These are phyloP conservation scores for Vitis cinerea DNA, from an alignment of 164 flowering plant genomes.

Conservation along the genomic window DNA sequence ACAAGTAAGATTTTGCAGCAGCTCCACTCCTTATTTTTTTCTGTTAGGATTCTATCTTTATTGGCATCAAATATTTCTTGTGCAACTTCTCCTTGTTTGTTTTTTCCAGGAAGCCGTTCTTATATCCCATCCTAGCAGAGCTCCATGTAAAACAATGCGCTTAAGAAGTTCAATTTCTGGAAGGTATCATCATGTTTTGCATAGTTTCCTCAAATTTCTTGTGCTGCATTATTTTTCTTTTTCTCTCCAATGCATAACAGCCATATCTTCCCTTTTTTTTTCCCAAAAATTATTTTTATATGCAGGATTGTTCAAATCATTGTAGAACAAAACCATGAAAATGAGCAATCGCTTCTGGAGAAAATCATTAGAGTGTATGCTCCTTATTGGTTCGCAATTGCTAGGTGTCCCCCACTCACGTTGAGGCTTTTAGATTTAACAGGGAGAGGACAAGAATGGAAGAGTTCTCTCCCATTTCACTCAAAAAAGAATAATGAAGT, in stretches of 20 bases:
- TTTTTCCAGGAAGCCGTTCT: conserved; percentile 79
- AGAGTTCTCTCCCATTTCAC: conserved; percentile 42
- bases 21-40: not conserved
- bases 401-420: conserved; percentile 83
- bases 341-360: conserved; percentile 37
- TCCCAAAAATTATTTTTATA: conserved; percentile 3
- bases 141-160: conserved; percentile 62
- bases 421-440: conserved; percentile 53
- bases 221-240: not conserved
- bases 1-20: conserved; percentile 47
- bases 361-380: conserved; percentile 75
- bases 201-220: not conserved
- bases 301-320: conserved; percentile 84
- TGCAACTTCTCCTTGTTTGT: not conserved
- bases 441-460: conserved; percentile 31
- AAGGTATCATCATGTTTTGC: conserved; percentile 46
- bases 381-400: conserved; percentile 78
- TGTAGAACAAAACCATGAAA: conserved; percentile 67
- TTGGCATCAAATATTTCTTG: not conserved
- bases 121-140: conserved; percentile 68
- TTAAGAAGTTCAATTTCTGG: conserved; percentile 80
- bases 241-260: not conserved
- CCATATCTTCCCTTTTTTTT: not conserved
- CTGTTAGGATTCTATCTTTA: not conserved
- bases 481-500: conserved; percentile 45